Evolutionary conservation across 768 basidiomycete genomes (phyloP), one percentile per base, ranked within the genome.

Genomic region (Psilocybe cyanescens): DNA sequence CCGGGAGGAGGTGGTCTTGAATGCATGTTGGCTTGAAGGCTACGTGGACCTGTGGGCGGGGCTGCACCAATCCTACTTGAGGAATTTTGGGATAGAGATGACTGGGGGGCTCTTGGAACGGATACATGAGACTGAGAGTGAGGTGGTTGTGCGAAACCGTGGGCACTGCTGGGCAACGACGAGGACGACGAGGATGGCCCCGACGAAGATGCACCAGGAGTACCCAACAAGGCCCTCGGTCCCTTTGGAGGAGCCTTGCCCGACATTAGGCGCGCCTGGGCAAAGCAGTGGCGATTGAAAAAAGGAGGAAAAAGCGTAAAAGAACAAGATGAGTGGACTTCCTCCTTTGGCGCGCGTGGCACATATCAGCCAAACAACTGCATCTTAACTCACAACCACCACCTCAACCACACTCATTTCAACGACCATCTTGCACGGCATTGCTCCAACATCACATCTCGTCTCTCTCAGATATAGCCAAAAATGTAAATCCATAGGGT

Each of bases 211-310:
- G 57, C 47, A 39, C 62, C 62, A 29, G 62, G 67, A 16, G 65
- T 58, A 60, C 83, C 84, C 63, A 86, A 69, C 61, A 92, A 79
- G 48, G 90, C 90, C 62, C 90, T 78, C 49, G 90, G 90, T 58
- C 90, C 90, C 66, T 80, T 83, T 65, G 90, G 90, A 67, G 90
- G 90, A 55, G 84, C 86, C 78, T 88, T 91, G 71, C 90, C 89
- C 75, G 90, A 90, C 90, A 92, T 90, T 51, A 53, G 54, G 47
- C 30, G 61, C 17, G 24, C 24, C 24, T 24, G 24, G 2, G 24
- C 24, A 24, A 24, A 24, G 24, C 24, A 24, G 24, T 24, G 24
- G 24, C 24, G 24, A 24, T 24, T 24, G 24, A 48, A 55, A 53
- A 47, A 65, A 67, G 57, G 55, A 48, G 46, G 61, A 50, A 49